Percentiles rank a stretch among this genome's conserved stretches.
phyloP scores from a whole-genome alignment of 1,284 basidiomycete genomes.

The Microbotryomycetes sp. region DNA sequence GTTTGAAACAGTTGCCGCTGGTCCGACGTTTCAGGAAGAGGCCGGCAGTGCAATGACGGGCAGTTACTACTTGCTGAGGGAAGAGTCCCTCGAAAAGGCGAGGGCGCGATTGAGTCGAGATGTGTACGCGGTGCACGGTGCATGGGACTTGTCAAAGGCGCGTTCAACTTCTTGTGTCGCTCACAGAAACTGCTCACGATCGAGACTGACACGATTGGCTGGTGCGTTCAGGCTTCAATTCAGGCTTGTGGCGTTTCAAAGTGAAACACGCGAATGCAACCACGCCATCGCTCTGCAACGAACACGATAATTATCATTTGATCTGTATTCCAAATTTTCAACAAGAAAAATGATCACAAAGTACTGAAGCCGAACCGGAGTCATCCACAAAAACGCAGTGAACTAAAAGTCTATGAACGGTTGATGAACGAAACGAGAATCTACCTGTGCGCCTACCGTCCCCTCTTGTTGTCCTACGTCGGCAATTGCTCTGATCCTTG shows the following conservation, averaged over 20 bases:
- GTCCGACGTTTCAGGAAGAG: slow-evolving; percentile 25
- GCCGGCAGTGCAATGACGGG: slow-evolving; percentile 20
- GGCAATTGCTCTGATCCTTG: background rate
- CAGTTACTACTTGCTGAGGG: slow-evolving; percentile 17
- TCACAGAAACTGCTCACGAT: background rate
- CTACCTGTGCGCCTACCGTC: too few species aligned
- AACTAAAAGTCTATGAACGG: background rate
- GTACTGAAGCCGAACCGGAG: too few species aligned
- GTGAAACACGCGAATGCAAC: too few species aligned
- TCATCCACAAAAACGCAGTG: too few species aligned
- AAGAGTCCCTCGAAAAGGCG: slow-evolving; percentile 17
- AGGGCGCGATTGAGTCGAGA: slow-evolving; percentile 12
- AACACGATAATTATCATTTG: too few species aligned
- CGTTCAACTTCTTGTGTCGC: background rate
- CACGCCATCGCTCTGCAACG: background rate
- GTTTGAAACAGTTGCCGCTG: slow-evolving; percentile 19
- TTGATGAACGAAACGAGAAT: too few species aligned
- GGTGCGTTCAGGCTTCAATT: background rate
- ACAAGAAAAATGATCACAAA: too few species aligned
- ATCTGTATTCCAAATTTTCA: too few species aligned
- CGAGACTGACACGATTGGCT: background rate
- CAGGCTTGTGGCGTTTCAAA: background rate
- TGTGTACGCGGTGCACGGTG: slow-evolving; percentile 19
- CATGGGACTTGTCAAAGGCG: slow-evolving; percentile 23
- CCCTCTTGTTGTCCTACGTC: background rate